Conservation (phyloP, 2,329 filamentous ascomycete genomes). For the Lizonia empirigonia region DNA sequence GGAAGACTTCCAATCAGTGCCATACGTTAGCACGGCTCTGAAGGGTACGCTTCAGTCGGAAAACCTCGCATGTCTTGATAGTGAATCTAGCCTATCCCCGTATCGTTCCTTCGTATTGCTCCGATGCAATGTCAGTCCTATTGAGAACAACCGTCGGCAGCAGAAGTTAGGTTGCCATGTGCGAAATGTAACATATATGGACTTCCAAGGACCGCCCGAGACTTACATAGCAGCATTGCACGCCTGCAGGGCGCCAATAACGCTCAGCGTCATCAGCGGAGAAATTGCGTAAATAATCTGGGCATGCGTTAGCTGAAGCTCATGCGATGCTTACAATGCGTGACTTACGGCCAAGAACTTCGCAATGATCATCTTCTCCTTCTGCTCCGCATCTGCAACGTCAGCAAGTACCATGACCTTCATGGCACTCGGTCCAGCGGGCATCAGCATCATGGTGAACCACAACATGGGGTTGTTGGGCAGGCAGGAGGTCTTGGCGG, state of each 20-base stretch:
- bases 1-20: too few species aligned
- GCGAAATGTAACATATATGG: too few species aligned
- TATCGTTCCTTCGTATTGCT: too few species aligned
- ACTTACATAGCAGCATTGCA: slow-evolving; percentile 42
- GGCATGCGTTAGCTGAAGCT: neutral
- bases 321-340: neutral
- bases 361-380: slow-evolving; percentile 60
- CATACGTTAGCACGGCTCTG: too few species aligned
- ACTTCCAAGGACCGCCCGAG: too few species aligned
- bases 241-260: slow-evolving; percentile 52
- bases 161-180: too few species aligned
- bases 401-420: slow-evolving; percentile 60
- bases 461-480: slow-evolving; percentile 67
- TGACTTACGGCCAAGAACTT: slow-evolving; percentile 56
- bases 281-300: slow-evolving; percentile 53
- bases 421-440: slow-evolving; percentile 61
- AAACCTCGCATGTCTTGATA: too few species aligned
- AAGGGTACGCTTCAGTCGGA: too few species aligned
- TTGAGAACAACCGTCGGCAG: too few species aligned
- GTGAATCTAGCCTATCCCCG: too few species aligned
- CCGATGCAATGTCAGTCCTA: too few species aligned
- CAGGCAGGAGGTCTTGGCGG: slow-evolving; percentile 58
- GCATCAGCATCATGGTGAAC: slow-evolving; percentile 68
- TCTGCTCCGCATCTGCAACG: slow-evolving; percentile 50
- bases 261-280: slow-evolving; percentile 52